These are phyloP conservation scores for Blastomyces gilchristii DNA, from an alignment of 2,329 filamentous ascomycete genomes.

Conservation along the genomic window DNA sequence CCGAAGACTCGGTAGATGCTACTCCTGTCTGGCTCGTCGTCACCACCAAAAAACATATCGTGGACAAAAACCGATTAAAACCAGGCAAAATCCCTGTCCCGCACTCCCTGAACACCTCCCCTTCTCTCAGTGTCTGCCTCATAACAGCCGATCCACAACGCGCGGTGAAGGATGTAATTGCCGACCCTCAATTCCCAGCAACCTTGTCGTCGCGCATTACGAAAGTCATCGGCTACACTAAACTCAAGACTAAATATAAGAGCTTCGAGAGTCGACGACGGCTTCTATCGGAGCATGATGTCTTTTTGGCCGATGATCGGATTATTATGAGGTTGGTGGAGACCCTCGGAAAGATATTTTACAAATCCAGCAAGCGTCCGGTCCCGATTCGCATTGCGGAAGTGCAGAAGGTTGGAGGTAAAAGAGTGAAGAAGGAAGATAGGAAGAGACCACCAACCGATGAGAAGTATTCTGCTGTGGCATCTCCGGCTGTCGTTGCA, in stretches of 20 bases:
- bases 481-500: conserved; percentile 56
- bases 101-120: conserved; percentile 60
- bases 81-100: conserved; percentile 72
- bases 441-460: conserved; percentile 40
- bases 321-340: conserved; percentile 63
- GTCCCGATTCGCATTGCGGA: conserved; percentile 67
- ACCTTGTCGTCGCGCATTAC: conserved; percentile 58
- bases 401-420: conserved; percentile 50
- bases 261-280: conserved; percentile 80
- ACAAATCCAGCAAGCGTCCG: conserved; percentile 77
- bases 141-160: conserved; percentile 78
- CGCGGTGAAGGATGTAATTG: conserved; percentile 80
- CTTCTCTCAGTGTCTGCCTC: conserved; percentile 64
- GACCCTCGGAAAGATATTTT: conserved; percentile 84
- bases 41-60: conserved; percentile 56
- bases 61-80: conserved; percentile 68
- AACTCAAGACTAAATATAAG: conserved; percentile 82
- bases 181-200: conserved; percentile 59
- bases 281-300: conserved; percentile 73
- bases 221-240: conserved; percentile 68
- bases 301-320: conserved; percentile 88
- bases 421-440: conserved; percentile 48
- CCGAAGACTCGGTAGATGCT: conserved; percentile 34
- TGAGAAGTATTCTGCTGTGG: conserved; percentile 39
- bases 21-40: conserved; percentile 52